These are phyloP conservation scores for Saccharomycopsis sp. DNA, from an alignment of 805 yeast species.

Conservation along the genomic window DNA sequence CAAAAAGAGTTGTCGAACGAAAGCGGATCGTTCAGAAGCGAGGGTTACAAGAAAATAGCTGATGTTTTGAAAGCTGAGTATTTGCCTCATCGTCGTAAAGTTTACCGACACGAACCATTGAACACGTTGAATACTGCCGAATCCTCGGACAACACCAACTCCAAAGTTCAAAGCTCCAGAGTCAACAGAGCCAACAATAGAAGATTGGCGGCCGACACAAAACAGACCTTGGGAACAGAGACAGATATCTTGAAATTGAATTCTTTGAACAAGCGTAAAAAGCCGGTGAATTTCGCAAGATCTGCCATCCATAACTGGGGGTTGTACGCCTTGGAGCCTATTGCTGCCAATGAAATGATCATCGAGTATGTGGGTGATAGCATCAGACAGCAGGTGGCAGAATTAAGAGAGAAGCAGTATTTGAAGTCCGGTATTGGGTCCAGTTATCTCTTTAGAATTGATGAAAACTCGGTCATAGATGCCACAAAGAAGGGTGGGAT, in stretches of 20 bases:
- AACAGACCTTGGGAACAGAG: constrained; percentile 68
- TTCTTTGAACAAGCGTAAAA: constrained; percentile 80
- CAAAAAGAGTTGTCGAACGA: constrained; percentile 29
- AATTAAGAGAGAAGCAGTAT: constrained; percentile 79
- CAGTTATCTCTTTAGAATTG: constrained; percentile 83
- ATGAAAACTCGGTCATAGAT: constrained; percentile 90
- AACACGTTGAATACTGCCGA: constrained; percentile 40
- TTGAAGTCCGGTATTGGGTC: constrained; percentile 91
- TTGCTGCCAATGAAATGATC: constrained; percentile 94
- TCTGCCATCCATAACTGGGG: constrained; percentile 99
- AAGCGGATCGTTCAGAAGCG: constrained; percentile 59
- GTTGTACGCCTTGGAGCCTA: constrained; percentile 87
- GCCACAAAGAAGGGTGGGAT: constrained; percentile 97
- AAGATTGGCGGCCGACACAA: constrained; percentile 82
- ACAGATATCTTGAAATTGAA: constrained; percentile 76
- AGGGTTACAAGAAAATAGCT: constrained; percentile 64
- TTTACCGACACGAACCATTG: constrained; percentile 50
- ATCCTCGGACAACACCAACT: constrained; percentile 14
- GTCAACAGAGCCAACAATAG: constrained; percentile 80
- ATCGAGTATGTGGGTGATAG: constrained; percentile 97
- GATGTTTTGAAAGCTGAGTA: constrained; percentile 68
- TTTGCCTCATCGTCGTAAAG: constrained; percentile 70
- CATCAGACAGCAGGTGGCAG: constrained; percentile 89
- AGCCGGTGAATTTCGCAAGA: constrained; percentile 93
- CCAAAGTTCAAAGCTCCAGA: constrained; percentile 57